Percentiles rank a stretch among this genome's conserved stretches.
These are phyloP conservation scores for Polymyxa betae DNA, from an alignment of 208 protist genomes.

Conservation along the genomic window DNA sequence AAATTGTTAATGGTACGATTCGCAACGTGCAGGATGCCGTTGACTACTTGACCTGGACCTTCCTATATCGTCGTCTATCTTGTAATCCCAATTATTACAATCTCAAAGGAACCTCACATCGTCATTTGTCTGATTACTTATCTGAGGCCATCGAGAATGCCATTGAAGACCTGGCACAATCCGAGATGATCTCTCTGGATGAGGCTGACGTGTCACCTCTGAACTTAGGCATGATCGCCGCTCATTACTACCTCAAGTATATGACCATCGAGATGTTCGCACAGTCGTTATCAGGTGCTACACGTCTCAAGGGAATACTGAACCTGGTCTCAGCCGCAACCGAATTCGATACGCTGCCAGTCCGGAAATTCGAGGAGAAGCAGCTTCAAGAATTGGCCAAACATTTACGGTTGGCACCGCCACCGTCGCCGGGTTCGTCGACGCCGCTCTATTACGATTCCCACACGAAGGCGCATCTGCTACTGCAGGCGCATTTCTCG, in stretches of 20 bases:
- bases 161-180: slow-evolving; percentile 76
- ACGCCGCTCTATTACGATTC: slow-evolving; percentile 69
- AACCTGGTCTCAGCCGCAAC: slow-evolving; percentile 77
- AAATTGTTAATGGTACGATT: slow-evolving; percentile 71
- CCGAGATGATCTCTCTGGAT: slow-evolving; percentile 79
- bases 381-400: slow-evolving; percentile 71
- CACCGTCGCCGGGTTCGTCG: not conserved
- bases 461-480: slow-evolving; percentile 82
- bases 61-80: slow-evolving; percentile 80
- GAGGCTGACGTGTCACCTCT: slow-evolving; percentile 71
- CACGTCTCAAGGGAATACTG: slow-evolving; percentile 78
- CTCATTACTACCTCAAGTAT: slow-evolving; percentile 82
- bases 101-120: slow-evolving; percentile 73
- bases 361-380: slow-evolving; percentile 77
- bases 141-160: slow-evolving; percentile 85
- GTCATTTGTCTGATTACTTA: slow-evolving; percentile 82
- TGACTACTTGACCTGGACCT: slow-evolving; percentile 86
- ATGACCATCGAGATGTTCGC: slow-evolving; percentile 84
- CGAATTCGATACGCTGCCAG: slow-evolving; percentile 77
- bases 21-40: slow-evolving; percentile 81
- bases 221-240: slow-evolving; percentile 82
- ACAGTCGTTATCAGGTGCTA: slow-evolving; percentile 72
- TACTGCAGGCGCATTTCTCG: slow-evolving; percentile 80
- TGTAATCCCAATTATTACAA: slow-evolving; percentile 89
- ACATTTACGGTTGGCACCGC: slow-evolving; percentile 75